phyloP scores from a whole-genome alignment of 2,329 filamentous ascomycete genomes.

The Ophiostoma piceae region DNA sequence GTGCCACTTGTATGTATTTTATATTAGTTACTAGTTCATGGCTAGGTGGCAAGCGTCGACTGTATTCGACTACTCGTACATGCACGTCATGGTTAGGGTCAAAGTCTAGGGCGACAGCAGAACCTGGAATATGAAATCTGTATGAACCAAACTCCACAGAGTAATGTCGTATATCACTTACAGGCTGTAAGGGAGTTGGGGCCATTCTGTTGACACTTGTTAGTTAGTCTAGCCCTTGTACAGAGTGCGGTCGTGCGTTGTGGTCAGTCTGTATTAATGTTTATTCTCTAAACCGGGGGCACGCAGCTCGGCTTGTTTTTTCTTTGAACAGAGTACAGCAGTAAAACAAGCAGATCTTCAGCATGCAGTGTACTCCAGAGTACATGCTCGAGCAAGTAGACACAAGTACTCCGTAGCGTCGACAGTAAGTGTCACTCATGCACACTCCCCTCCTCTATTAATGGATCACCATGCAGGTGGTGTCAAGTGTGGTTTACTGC shows the following conservation, averaged over 20 bases:
- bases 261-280: too few relatives aligned
- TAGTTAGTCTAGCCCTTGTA: not conserved
- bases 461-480: constrained; percentile 6
- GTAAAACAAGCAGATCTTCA: too few relatives aligned
- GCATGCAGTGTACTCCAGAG: not conserved
- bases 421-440: not conserved
- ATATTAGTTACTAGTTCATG: not conserved
- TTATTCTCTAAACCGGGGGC: too few relatives aligned
- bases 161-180: not conserved
- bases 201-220: too few relatives aligned
- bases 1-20: not conserved
- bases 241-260: not conserved
- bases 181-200: not conserved
- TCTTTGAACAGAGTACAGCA: too few relatives aligned
- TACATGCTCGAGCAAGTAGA: not conserved
- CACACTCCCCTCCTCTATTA: not conserved
- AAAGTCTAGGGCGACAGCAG: not conserved
- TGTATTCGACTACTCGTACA: not conserved
- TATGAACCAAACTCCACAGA: not conserved
- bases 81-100: not conserved
- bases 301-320: too few relatives aligned
- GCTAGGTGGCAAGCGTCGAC: not conserved
- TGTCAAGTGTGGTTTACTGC: not conserved
- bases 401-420: not conserved
- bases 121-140: not conserved